Percentiles rank a stretch among this genome's conserved stretches.
These are phyloP conservation scores for Rhinocladiella similis DNA, from an alignment of 2,329 filamentous ascomycete species.

Conservation along the genomic window DNA sequence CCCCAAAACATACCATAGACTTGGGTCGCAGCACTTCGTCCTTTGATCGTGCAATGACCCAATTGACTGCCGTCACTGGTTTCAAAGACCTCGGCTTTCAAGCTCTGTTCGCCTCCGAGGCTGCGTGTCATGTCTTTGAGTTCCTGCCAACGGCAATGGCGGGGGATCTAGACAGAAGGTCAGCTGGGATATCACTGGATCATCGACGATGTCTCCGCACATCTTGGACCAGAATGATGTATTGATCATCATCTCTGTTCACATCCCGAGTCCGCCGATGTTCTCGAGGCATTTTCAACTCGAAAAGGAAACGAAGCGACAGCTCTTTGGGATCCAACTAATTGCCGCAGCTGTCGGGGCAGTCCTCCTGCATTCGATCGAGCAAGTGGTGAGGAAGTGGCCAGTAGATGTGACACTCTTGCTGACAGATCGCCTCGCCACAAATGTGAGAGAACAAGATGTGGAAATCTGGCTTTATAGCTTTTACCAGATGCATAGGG, in stretches of 20 bases:
- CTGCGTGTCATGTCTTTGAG: slow-evolving; percentile 29
- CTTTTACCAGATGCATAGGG: slow-evolving; percentile 22
- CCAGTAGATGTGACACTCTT: slow-evolving; percentile 22
- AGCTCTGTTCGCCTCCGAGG: slow-evolving; percentile 21
- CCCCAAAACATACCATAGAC: slow-evolving; percentile 19
- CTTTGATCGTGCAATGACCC: slow-evolving; percentile 26
- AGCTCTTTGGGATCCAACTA: not conserved
- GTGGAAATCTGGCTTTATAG: slow-evolving; percentile 25
- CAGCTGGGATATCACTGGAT: not conserved
- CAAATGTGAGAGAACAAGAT: slow-evolving; percentile 20
- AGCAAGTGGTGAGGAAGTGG: slow-evolving; percentile 13
- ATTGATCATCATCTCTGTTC: slow-evolving; percentile 24
- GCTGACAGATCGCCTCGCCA: slow-evolving; percentile 23
- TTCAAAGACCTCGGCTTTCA: slow-evolving; percentile 25
- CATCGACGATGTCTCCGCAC: slow-evolving; percentile 2
- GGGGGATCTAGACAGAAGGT: slow-evolving; percentile 22
- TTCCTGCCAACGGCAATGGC: slow-evolving; percentile 30
- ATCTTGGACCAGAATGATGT: slow-evolving; percentile 27
- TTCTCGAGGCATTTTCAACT: slow-evolving; percentile 17
- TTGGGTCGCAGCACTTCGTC: slow-evolving; percentile 16
- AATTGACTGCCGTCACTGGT: slow-evolving; percentile 19
- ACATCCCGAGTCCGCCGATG: slow-evolving; percentile 12
- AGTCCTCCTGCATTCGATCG: slow-evolving; percentile 8
- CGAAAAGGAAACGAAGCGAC: not conserved
- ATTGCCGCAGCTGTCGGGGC: not conserved